Percentiles rank a stretch among this genome's conserved stretches.
phyloP scores from a whole-genome alignment of 768 basidiomycete species.

The Tubosaeta sp. region DNA sequence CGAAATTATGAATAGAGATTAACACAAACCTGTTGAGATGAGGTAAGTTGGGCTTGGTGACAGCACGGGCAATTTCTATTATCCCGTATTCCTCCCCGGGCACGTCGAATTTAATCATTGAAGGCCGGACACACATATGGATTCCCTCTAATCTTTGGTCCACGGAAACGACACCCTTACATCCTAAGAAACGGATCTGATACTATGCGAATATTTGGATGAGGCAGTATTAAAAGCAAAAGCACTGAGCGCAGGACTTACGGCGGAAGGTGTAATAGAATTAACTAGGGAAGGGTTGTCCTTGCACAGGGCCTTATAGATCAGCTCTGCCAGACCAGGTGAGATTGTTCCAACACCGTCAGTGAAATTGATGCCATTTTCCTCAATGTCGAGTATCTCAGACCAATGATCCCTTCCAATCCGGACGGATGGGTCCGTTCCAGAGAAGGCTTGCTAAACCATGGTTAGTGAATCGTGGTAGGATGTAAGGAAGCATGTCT shows the following conservation, averaged over 20 bases:
- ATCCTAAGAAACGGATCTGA: slow-evolving; percentile 81
- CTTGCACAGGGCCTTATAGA: slow-evolving; percentile 54
- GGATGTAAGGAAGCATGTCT: not conserved
- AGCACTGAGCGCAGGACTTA: slow-evolving; percentile 32
- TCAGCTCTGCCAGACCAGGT: slow-evolving; percentile 46
- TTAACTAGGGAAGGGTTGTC: slow-evolving; percentile 34
- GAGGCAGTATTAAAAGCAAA: not conserved
- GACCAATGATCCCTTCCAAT: slow-evolving; percentile 59
- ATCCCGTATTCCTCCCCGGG: slow-evolving; percentile 45
- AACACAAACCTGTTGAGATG: slow-evolving; percentile 73
- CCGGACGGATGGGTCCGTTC: slow-evolving; percentile 68
- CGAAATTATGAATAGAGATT: not conserved
- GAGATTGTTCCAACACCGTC: slow-evolving; percentile 85
- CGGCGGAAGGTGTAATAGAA: slow-evolving; percentile 53
- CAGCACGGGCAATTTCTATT: slow-evolving; percentile 70
- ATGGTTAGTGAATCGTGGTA: slow-evolving; percentile 6
- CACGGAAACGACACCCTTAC: slow-evolving; percentile 75
- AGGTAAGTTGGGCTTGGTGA: slow-evolving; percentile 54
- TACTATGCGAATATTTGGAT: slow-evolving; percentile 37
- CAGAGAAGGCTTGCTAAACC: slow-evolving; percentile 67
- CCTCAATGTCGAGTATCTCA: slow-evolving; percentile 53
- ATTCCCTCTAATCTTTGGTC: slow-evolving; percentile 53
- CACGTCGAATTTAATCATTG: slow-evolving; percentile 74
- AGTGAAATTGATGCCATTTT: slow-evolving; percentile 49
- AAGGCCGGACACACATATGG: slow-evolving; percentile 63